phyloP scores from a whole-genome alignment of 2,329 filamentous ascomycete species.

The Sclerotinia glacialis region DNA sequence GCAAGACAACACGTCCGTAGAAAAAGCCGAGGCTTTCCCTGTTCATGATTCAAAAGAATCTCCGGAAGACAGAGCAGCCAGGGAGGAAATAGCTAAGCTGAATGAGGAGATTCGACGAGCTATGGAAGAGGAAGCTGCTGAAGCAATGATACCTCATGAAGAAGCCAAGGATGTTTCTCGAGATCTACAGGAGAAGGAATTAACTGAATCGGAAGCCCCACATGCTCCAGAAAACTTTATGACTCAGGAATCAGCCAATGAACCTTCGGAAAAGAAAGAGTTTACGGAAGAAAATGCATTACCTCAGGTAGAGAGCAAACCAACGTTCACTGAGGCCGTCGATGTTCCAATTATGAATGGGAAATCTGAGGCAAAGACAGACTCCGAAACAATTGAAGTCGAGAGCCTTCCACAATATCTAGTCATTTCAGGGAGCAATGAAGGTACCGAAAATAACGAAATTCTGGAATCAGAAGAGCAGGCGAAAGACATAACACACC shows the following conservation, averaged over 20 bases:
- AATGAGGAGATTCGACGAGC: slow-evolving; percentile 20
- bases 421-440: neutral
- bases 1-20: neutral
- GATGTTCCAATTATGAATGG: neutral
- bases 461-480: neutral
- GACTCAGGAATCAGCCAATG: neutral
- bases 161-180: neutral
- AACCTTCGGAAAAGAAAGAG: neutral
- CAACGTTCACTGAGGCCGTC: neutral
- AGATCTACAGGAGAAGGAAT: neutral
- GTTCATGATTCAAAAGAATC: neutral
- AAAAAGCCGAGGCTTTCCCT: neutral
- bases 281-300: neutral
- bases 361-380: neutral
- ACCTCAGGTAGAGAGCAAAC: neutral
- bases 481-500: neutral
- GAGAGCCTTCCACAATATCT: neutral
- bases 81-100: slow-evolving; percentile 18
- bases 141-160: neutral
- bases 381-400: neutral
- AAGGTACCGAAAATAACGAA: neutral
- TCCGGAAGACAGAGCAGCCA: slow-evolving; percentile 11
- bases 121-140: slow-evolving; percentile 15
- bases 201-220: neutral
- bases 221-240: neutral